phyloP scores from a whole-genome alignment of 345 rosid species.

The Microcos paniculata region DNA sequence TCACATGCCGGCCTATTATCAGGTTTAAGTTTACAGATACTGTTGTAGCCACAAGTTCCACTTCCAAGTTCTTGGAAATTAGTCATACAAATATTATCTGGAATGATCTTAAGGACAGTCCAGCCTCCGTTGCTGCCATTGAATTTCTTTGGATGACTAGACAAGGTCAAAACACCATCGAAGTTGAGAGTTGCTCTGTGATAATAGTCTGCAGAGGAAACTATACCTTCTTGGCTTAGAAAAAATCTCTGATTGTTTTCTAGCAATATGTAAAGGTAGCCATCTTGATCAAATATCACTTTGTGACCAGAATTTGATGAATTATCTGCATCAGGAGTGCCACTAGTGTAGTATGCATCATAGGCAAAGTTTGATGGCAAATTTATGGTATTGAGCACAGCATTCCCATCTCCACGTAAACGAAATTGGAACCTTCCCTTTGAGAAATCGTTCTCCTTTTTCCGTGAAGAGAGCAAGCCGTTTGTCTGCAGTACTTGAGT shows the following conservation, averaged over 20 bases:
- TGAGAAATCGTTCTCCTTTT: constrained; percentile 29
- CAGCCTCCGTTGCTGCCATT: background rate
- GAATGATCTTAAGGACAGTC: constrained; percentile 12
- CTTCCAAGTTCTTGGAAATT: background rate
- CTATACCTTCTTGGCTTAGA: background rate
- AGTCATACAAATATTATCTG: constrained; percentile 27
- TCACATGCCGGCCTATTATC: constrained; percentile 26
- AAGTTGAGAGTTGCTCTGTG: constrained; percentile 31
- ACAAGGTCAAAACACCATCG: constrained; percentile 38
- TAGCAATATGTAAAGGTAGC: constrained; percentile 26
- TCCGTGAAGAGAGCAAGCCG: constrained; percentile 23
- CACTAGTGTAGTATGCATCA: constrained; percentile 21
- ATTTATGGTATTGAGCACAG: constrained; percentile 28
- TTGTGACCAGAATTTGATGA: constrained; percentile 23
- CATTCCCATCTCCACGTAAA: constrained; percentile 25
- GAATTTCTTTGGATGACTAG: constrained; percentile 24
- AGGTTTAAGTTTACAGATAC: constrained; percentile 23
- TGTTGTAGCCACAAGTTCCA: constrained; percentile 43
- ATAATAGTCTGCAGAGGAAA: background rate
- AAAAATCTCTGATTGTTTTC: background rate
- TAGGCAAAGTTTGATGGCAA: constrained; percentile 19
- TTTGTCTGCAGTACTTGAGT: constrained; percentile 22
- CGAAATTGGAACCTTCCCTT: constrained; percentile 39
- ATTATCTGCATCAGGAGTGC: background rate
- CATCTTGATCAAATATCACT: constrained; percentile 28